Conservation (phyloP, 306 rosid species). For the Ochetophila trinervis region DNA sequence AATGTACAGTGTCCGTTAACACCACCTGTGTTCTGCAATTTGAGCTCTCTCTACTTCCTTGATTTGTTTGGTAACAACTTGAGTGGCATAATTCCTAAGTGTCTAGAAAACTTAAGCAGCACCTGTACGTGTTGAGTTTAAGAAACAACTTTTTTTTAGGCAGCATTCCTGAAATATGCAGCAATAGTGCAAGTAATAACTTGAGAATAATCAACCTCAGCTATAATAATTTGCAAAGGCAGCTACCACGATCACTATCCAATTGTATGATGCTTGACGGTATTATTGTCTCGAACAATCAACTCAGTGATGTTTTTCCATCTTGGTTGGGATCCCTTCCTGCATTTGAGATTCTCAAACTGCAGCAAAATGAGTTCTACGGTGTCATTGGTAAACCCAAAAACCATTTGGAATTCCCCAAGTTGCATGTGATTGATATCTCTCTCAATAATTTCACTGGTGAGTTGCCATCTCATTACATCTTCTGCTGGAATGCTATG, state of each 20-base stretch:
- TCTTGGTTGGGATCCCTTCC: conserved; percentile 34
- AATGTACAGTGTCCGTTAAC: too few relatives aligned
- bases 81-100: conserved; percentile 12
- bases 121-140: background rate
- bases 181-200: background rate
- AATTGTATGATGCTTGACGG: conserved; percentile 14
- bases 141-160: conserved; percentile 1
- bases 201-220: conserved; percentile 8
- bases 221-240: conserved; percentile 14
- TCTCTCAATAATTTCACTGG: too few relatives aligned
- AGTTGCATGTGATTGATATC: too few relatives aligned
- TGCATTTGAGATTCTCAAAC: too few relatives aligned
- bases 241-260: conserved; percentile 21
- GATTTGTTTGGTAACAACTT: background rate
- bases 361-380: too few relatives aligned
- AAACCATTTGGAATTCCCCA: too few relatives aligned
- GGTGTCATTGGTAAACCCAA: too few relatives aligned
- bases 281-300: conserved; percentile 18
- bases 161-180: background rate
- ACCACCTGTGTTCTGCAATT: too few relatives aligned
- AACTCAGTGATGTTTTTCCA: conserved; percentile 33
- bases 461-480: too few relatives aligned
- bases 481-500: too few relatives aligned
- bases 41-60: too few relatives aligned
- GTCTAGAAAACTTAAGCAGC: background rate